phyloP scores from a whole-genome alignment of 1,139 yeast genomes.

The Martiniozyma asiatica region DNA sequence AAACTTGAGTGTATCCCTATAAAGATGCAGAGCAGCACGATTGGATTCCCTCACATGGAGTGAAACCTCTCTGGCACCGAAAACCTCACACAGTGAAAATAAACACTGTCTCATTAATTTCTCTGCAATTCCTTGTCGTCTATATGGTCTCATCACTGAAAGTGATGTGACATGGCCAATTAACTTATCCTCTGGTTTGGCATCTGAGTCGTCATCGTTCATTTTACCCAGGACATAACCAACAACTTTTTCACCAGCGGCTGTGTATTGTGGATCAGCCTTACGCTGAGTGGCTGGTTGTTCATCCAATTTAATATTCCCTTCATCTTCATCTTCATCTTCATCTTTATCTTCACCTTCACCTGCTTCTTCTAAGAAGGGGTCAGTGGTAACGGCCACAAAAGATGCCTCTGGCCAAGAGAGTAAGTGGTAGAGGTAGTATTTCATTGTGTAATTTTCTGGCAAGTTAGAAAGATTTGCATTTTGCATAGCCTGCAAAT shows the following conservation, averaged over 20 bases:
- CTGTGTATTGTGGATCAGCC: conserved; percentile 42
- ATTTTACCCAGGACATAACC: conserved; percentile 93
- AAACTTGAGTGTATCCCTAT: conserved; percentile 75
- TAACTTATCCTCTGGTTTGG: conserved; percentile 55
- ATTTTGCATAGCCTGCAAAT: conserved; percentile 91
- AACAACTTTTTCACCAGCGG: conserved; percentile 65
- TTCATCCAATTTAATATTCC: conserved; percentile 24
- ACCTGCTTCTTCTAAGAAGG: conserved; percentile 19
- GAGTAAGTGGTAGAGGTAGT: conserved; percentile 83
- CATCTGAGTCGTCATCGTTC: conserved; percentile 91
- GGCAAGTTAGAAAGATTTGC: conserved; percentile 89
- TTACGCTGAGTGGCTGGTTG: conserved; percentile 31
- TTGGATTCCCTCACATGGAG: conserved; percentile 90
- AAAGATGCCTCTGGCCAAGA: conserved; percentile 98
- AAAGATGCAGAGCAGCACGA: conserved; percentile 86
- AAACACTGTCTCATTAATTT: conserved; percentile 82
- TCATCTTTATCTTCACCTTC: conserved; percentile 22
- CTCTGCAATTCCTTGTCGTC: conserved; percentile 92
- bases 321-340: too few relatives aligned
- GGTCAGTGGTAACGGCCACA: conserved; percentile 73
- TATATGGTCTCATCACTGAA: conserved; percentile 89
- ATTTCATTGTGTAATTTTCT: conserved; percentile 85
- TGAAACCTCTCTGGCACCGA: conserved; percentile 74
- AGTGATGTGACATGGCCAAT: conserved; percentile 93
- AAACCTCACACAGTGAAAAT: conserved; percentile 70